Percentiles rank a stretch among this genome's conserved stretches.
Evolutionary conservation across 2,329 filamentous ascomycete genomes (phyloP).

Genomic region (Neonectria magnoliae): DNA sequence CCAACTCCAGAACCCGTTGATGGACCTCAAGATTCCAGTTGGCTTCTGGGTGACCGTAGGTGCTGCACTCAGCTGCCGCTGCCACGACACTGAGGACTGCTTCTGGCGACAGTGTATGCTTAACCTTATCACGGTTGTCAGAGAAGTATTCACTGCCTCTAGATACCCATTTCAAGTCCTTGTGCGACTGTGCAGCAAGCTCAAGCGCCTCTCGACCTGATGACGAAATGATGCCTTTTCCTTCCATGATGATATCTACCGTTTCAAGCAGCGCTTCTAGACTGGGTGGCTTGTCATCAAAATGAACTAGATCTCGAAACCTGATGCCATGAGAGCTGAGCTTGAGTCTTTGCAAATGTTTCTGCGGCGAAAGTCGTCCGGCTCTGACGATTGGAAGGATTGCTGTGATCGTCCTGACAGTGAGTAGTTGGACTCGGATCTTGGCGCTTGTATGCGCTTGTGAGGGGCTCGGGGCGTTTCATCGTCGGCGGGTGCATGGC

Average conservation of each 20-base stretch:
- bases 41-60: conserved; percentile 4
- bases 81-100: conserved; percentile 7
- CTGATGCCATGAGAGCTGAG: not conserved
- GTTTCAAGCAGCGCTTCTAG: not conserved
- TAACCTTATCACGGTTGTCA: not conserved
- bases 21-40: conserved; percentile 27
- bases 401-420: not conserved
- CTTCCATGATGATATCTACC: too few relatives aligned
- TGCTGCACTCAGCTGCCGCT: conserved; percentile 19
- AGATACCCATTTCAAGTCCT: too few relatives aligned
- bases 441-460: conserved; percentile 9
- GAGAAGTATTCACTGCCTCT: too few relatives aligned
- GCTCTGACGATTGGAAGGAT: not conserved
- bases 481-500: not conserved
- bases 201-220: too few relatives aligned
- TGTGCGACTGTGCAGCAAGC: too few relatives aligned
- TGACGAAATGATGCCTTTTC: too few relatives aligned
- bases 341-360: conserved; percentile 11
- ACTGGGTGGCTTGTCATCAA: not conserved
- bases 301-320: conserved; percentile 10
- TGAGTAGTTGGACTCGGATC: conserved; percentile 22
- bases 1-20: conserved; percentile 17
- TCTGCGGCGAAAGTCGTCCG: conserved; percentile 10
- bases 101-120: conserved; percentile 17
- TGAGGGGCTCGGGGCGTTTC: not conserved